Percentiles rank a stretch among this genome's conserved stretches.
These are phyloP conservation scores for Yamadazyma sp. DNA, from an alignment of 805 yeast genomes.

Conservation along the genomic window DNA sequence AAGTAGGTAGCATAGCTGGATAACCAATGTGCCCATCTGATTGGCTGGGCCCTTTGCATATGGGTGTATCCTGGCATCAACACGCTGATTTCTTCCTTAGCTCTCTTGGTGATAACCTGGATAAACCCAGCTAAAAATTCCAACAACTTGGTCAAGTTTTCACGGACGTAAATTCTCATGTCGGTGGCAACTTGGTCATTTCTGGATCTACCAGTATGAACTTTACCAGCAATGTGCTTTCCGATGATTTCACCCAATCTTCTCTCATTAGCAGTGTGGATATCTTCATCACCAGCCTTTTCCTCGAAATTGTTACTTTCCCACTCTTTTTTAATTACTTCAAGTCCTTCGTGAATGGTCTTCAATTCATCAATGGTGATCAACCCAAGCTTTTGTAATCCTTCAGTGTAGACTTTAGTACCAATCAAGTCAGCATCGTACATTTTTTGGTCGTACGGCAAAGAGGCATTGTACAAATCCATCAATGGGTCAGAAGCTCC, in stretches of 20 bases:
- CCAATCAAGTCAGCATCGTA: slow-evolving; percentile 92
- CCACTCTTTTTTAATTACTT: slow-evolving; percentile 79
- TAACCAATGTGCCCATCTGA: slow-evolving; percentile 98
- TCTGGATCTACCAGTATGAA: slow-evolving; percentile 98
- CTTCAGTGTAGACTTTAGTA: slow-evolving; percentile 88
- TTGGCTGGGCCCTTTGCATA: slow-evolving; percentile 98
- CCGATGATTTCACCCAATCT: slow-evolving; percentile 96
- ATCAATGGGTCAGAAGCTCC: slow-evolving; percentile 96
- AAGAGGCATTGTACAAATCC: slow-evolving; percentile 95
- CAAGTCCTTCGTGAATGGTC: slow-evolving; percentile 84
- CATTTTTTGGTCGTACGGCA: slow-evolving; percentile 95
- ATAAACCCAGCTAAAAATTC: slow-evolving; percentile 62
- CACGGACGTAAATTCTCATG: slow-evolving; percentile 91
- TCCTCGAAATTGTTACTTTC: slow-evolving; percentile 61
- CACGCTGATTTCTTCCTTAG: slow-evolving; percentile 80
- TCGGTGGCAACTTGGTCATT: slow-evolving; percentile 99
- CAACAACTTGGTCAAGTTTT: slow-evolving; percentile 61
- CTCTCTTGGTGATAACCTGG: slow-evolving; percentile 67
- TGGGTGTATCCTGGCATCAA: slow-evolving; percentile 99
- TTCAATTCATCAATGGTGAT: slow-evolving; percentile 68
- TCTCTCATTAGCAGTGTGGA: slow-evolving; percentile 98
- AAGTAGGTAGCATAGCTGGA: slow-evolving; percentile 93
- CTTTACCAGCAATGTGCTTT: slow-evolving; percentile 90
- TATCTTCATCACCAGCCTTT: slow-evolving; percentile 92
- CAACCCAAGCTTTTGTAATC: slow-evolving; percentile 75